Conservation (phyloP, 2,329 filamentous ascomycete species). For the Exophiala sp. region DNA sequence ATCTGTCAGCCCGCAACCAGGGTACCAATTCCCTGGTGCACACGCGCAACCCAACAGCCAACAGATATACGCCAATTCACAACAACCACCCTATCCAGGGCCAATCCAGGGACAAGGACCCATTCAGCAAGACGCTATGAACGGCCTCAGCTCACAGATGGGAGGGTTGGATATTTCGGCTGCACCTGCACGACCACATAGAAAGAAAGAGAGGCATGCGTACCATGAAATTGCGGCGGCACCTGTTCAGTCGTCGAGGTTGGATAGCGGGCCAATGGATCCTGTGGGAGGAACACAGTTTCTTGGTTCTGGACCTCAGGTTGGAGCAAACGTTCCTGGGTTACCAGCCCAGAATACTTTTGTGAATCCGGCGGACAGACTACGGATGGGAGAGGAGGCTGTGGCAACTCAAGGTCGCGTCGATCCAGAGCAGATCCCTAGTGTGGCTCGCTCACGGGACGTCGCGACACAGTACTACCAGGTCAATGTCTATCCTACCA, state of each 20-base stretch:
- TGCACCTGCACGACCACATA: constrained; percentile 46
- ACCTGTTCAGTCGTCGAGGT: constrained; percentile 45
- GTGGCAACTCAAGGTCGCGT: constrained; percentile 67
- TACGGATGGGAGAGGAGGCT: constrained; percentile 46
- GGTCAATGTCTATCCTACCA: constrained; percentile 84
- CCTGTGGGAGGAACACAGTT: constrained; percentile 16
- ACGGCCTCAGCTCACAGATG: constrained; percentile 59
- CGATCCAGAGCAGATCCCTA: constrained; percentile 87
- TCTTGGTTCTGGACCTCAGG: constrained; percentile 35
- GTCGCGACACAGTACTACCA: constrained; percentile 75
- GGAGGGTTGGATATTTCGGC: constrained; percentile 63
- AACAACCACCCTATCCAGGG: constrained; percentile 12
- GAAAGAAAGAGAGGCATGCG: constrained; percentile 94
- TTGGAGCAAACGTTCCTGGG: constrained; percentile 35
- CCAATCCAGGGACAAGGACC: constrained; percentile 6
- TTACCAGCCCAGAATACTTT: constrained; percentile 21
- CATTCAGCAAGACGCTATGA: constrained; percentile 19
- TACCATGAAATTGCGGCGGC: constrained; percentile 74
- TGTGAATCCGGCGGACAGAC: constrained; percentile 24
- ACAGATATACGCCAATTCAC: constrained; percentile 16
- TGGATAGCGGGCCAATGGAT: constrained; percentile 1
- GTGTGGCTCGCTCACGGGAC: constrained; percentile 80
- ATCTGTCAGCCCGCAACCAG: constrained; percentile 17
- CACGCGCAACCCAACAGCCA: constrained; percentile 9
- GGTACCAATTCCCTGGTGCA: constrained; percentile 15